phyloP scores from a whole-genome alignment of 495 filamentous ascomycete species.

The Trichoderma asperelloides region DNA sequence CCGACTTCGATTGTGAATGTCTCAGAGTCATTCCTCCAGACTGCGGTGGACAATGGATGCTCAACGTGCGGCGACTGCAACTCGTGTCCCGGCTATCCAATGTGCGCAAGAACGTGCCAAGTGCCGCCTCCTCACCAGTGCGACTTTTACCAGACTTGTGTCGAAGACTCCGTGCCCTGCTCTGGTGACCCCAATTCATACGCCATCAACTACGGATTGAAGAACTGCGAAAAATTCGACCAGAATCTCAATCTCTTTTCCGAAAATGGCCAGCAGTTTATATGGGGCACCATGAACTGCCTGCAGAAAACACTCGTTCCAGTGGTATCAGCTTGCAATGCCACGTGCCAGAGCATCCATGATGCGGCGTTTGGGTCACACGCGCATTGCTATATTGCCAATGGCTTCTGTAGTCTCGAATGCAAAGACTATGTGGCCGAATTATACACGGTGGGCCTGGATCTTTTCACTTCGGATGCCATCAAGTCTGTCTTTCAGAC shows the following conservation, averaged over 20 bases:
- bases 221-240: neutral
- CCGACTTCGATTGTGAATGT: neutral
- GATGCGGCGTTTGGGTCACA: neutral
- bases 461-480: neutral
- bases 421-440: neutral
- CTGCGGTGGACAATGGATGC: neutral
- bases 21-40: neutral
- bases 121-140: neutral
- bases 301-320: neutral
- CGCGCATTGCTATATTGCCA: neutral
- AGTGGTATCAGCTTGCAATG: neutral
- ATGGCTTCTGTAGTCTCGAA: neutral
- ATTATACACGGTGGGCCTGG: neutral
- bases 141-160: neutral
- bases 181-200: neutral
- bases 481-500: neutral
- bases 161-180: neutral
- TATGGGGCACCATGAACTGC: neutral
- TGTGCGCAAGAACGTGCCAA: neutral
- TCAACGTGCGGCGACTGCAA: neutral
- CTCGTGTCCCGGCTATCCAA: neutral
- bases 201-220: neutral
- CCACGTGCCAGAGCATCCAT: neutral
- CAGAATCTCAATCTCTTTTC: neutral
- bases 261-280: neutral